phyloP scores from a whole-genome alignment of 345 rosid species.

The Syzygium aqueum region DNA sequence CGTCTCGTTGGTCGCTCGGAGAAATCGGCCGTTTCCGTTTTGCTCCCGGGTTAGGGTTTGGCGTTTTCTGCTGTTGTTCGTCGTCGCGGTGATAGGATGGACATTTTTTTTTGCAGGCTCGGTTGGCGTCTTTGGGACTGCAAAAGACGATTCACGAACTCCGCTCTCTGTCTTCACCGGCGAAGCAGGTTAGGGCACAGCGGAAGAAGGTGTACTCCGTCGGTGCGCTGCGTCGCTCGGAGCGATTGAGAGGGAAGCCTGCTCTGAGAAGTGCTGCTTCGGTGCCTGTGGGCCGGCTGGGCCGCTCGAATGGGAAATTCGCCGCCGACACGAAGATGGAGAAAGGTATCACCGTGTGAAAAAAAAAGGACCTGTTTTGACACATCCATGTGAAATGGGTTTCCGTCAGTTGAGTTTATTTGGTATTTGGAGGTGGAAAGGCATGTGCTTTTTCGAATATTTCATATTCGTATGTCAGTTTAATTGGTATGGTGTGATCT shows the following conservation, averaged over 20 bases:
- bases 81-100: not conserved
- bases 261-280: not conserved
- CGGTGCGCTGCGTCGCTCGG: slow-evolving; percentile 21
- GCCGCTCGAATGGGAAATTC: not conserved
- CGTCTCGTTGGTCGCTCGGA: not conserved
- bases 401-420: not conserved
- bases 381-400: not conserved
- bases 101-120: slow-evolving; percentile 1
- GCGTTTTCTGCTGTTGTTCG: not conserved
- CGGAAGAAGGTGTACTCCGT: not conserved
- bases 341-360: not conserved
- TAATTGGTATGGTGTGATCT: not conserved
- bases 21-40: not conserved
- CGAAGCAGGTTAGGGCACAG: not conserved
- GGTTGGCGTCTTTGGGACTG: slow-evolving; percentile 30
- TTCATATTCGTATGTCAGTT: not conserved
- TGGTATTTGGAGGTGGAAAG: not conserved
- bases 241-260: slow-evolving; percentile 3
- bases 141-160: slow-evolving; percentile 17
- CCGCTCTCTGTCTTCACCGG: slow-evolving; percentile 9
- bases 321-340: not conserved
- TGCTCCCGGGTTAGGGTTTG: not conserved
- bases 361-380: not conserved
- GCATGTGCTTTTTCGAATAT: not conserved
- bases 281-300: not conserved